Evolutionary conservation across 2,329 filamentous ascomycete genomes (phyloP).

Genomic region (Venturia pyrina): DNA sequence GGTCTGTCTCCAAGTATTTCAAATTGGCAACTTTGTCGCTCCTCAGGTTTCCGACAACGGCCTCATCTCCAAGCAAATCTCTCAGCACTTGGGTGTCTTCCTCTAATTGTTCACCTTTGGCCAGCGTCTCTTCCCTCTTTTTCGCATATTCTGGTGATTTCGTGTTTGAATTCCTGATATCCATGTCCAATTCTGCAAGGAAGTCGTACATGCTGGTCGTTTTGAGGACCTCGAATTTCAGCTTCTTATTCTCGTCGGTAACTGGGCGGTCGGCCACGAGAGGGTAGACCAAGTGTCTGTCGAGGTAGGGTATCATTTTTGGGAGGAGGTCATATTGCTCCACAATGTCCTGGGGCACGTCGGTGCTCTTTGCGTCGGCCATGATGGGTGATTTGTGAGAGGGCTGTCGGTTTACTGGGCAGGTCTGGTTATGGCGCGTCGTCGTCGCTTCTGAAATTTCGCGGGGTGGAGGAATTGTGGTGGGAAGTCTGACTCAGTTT

Average conservation of each 20-base stretch:
- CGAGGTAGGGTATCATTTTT: slow-evolving; percentile 82
- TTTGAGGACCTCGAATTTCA: slow-evolving; percentile 90
- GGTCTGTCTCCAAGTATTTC: slow-evolving; percentile 93
- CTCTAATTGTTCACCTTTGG: slow-evolving; percentile 72
- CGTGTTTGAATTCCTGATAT: slow-evolving; percentile 71
- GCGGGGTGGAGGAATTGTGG: slow-evolving; percentile 1
- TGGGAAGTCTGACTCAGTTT: not conserved
- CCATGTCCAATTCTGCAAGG: slow-evolving; percentile 81
- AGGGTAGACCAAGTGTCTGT: slow-evolving; percentile 89
- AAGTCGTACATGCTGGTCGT: slow-evolving; percentile 99
- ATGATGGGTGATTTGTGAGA: slow-evolving; percentile 21
- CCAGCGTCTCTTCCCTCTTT: slow-evolving; percentile 81
- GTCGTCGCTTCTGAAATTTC: not conserved
- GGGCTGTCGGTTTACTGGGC: not conserved
- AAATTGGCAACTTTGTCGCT: slow-evolving; percentile 98
- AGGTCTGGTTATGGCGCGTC: not conserved
- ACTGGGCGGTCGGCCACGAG: slow-evolving; percentile 79
- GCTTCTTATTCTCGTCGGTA: slow-evolving; percentile 63
- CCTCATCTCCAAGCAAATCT: slow-evolving; percentile 75
- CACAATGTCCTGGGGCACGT: slow-evolving; percentile 44
- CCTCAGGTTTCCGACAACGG: slow-evolving; percentile 80
- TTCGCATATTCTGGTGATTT: slow-evolving; percentile 76
- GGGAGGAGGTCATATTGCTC: slow-evolving; percentile 73
- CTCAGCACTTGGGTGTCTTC: slow-evolving; percentile 83
- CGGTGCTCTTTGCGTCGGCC: slow-evolving; percentile 27